Evolutionary conservation across 306 rosid species (phyloP), one percentile per base, ranked within the genome.

Genomic region (Chamaecrista fasciculata): DNA sequence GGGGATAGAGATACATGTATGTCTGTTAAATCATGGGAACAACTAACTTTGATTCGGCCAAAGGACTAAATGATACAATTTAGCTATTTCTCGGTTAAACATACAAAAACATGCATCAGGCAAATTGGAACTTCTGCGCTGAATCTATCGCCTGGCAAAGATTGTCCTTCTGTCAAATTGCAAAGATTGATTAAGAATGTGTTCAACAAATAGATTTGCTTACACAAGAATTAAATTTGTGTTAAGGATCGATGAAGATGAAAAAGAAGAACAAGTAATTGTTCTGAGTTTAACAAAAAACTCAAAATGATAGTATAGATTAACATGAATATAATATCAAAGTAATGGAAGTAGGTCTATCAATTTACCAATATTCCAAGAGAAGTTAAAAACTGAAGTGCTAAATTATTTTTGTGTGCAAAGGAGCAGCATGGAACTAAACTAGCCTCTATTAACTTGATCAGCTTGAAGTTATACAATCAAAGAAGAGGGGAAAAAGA

Each of bases 111-210:
- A 58, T 31, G 61, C 39, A 40, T 47, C 33, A 1, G 1, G 60
- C 11, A 21, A 18, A 37, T 37, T 74, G 23, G 48, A 74, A 26
- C 57, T 16, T 58, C 60, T 42, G 37, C 19, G 21, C 52, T 28
- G 47, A 25, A 60, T 51, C 51, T 26, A 43, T 28, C 11, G 63
- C 72, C 34, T 61, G 56, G 46, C 7, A 25, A 43, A 43, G 60
- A 67, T 67, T 33, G 42, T 11, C 47, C 37, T 51, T 56, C 72
- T 60, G 73, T 26, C 15, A 44, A 9, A 60, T 31, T 31, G 48
- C 47, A 23, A 28, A 3, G 8, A 3, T 3, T 8, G 8, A 3
- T 3, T 8, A 49, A 62, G 52, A 9, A 23, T 16, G 36, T n/a
- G 12, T n/a, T 34, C 9, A 19, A 61, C 37, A 8, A 20, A 21